Evolutionary conservation across 257 asterid genomes (phyloP).

Genomic region (Gentiana macrophylla): DNA sequence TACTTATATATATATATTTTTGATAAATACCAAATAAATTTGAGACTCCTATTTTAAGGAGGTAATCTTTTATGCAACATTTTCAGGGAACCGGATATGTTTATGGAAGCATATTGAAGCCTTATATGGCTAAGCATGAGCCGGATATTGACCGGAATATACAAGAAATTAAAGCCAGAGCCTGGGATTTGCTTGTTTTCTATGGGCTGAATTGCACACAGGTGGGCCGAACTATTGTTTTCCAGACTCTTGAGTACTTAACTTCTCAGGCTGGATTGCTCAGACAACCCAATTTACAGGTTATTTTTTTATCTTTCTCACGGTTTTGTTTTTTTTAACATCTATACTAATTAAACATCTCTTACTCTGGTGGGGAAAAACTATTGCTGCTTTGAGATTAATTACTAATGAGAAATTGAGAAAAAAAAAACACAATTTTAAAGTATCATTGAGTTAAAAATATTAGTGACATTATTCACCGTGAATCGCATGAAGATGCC

Average conservation of each 20-base stretch:
- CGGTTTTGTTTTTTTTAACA: background rate
- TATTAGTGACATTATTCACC: no score
- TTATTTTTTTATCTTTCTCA: background rate
- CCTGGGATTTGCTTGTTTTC: constrained; percentile 69
- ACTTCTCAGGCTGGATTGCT: constrained; percentile 35
- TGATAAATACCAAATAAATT: no score
- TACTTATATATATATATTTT: no score
- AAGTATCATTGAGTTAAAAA: no score
- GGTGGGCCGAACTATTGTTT: constrained; percentile 51
- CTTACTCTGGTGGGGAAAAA: no score
- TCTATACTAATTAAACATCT: background rate
- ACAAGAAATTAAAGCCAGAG: constrained; percentile 47
- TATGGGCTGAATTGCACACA: constrained; percentile 74
- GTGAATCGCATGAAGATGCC: no score
- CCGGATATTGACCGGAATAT: constrained; percentile 54
- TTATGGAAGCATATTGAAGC: constrained; percentile 51
- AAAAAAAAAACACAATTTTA: no score
- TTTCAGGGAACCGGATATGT: constrained; percentile 56
- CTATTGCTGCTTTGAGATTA: no score
- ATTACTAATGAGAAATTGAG: no score
- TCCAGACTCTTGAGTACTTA: constrained; percentile 46
- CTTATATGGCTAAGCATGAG: constrained; percentile 57
- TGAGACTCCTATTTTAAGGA: no score
- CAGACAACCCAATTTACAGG: constrained; percentile 29
- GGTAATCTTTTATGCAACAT: no score